Percentiles rank a stretch among this genome's conserved stretches.
These are phyloP conservation scores for Curvularia hawaiiensis DNA, from an alignment of 2,329 filamentous ascomycete genomes.

Conservation along the genomic window DNA sequence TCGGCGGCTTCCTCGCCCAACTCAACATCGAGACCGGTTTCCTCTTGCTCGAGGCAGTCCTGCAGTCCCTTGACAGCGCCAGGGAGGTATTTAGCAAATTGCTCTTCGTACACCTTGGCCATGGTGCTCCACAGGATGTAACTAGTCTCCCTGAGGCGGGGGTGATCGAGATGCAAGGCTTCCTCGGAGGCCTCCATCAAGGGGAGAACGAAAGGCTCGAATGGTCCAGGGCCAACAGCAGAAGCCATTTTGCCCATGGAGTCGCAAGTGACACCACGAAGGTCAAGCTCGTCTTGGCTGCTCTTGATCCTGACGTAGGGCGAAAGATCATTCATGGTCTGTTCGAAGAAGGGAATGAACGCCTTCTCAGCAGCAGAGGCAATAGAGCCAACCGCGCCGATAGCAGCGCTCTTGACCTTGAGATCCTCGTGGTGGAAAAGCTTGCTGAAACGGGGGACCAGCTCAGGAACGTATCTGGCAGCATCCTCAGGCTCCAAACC, in stretches of 20 bases:
- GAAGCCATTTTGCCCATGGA: constrained; percentile 90
- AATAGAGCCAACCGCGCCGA: constrained; percentile 88
- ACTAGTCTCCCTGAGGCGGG: constrained; percentile 90
- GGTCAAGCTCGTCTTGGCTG: constrained; percentile 84
- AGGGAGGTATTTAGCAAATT: constrained; percentile 78
- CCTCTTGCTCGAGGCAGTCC: constrained; percentile 86
- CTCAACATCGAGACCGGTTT: constrained; percentile 77
- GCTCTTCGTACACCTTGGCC: constrained; percentile 88
- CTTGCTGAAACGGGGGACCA: constrained; percentile 83
- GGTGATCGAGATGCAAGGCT: constrained; percentile 84
- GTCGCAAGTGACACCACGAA: constrained; percentile 89
- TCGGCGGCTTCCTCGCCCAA: constrained; percentile 76
- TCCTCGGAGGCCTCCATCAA: constrained; percentile 94
- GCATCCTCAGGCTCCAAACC: constrained; percentile 82
- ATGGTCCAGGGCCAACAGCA: constrained; percentile 82
- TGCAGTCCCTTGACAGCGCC: constrained; percentile 82
- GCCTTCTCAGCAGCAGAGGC: constrained; percentile 81
- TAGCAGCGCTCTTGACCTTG: constrained; percentile 87
- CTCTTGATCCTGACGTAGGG: constrained; percentile 86
- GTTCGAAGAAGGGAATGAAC: constrained; percentile 90
- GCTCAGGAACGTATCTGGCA: constrained; percentile 77
- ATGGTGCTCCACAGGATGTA: constrained; percentile 97
- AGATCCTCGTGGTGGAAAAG: constrained; percentile 84
- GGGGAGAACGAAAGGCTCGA: constrained; percentile 88
- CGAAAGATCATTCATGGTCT: constrained; percentile 88